Conservation (phyloP, 495 filamentous ascomycete genomes). For the Daldinia childiae region DNA sequence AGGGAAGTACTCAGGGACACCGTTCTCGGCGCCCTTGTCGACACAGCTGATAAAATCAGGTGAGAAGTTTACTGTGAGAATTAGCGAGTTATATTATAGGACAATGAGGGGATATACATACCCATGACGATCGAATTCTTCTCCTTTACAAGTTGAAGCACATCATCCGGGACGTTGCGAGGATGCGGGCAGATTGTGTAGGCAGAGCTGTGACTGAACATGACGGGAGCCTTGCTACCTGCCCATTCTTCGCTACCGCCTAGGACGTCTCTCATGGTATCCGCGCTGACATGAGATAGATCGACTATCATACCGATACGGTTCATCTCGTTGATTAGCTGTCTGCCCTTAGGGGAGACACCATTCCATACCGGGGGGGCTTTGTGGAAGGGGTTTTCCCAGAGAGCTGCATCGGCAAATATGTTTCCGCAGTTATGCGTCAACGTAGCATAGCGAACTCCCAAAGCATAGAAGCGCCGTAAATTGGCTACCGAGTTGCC, state of each 20-base stretch:
- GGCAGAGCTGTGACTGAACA: constrained; percentile 77
- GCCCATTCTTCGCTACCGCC: constrained; percentile 56
- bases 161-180: constrained; percentile 76
- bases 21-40: constrained; percentile 64
- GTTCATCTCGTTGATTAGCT: constrained; percentile 80
- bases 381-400: constrained; percentile 54
- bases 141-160: constrained; percentile 69
- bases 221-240: constrained; percentile 71
- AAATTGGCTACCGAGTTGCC: constrained; percentile 84
- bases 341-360: constrained; percentile 72
- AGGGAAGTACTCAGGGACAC: constrained; percentile 65
- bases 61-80: constrained; percentile 64
- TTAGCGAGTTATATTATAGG: constrained; percentile 19
- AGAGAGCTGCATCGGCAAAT: constrained; percentile 85
- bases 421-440: constrained; percentile 95
- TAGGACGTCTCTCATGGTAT: constrained; percentile 76
- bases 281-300: constrained; percentile 71
- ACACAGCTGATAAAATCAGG: constrained; percentile 82
- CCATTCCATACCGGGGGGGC: constrained; percentile 67
- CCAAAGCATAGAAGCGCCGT: constrained; percentile 75
- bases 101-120: constrained; percentile 5
- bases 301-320: constrained; percentile 83
- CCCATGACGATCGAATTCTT: constrained; percentile 76
- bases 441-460: constrained; percentile 90
- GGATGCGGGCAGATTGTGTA: constrained; percentile 74